Evolutionary conservation across 176 grass and related monocot genomes (phyloP).

Genomic region (Triticum timopheevii): DNA sequence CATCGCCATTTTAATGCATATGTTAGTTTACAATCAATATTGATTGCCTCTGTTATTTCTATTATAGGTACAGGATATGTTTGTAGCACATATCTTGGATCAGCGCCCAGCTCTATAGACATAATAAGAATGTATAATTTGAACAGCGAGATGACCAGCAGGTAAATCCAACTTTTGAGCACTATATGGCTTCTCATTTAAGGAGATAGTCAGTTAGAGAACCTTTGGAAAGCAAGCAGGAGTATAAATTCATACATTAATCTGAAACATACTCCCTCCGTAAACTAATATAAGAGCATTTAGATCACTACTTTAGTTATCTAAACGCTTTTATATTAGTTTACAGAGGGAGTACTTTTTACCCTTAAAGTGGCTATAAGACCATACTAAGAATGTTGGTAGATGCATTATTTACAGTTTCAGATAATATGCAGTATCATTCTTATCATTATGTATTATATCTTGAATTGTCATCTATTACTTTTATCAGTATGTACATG

Average conservation of each 20-base stretch:
- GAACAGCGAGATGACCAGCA: conserved; percentile 52
- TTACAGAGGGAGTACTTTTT: too few relatives aligned
- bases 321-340: too few relatives aligned
- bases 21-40: conserved; percentile 6
- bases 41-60: conserved; percentile 2
- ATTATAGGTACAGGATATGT: conserved; percentile 87
- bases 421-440: not conserved
- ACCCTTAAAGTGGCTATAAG: not conserved
- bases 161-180: conserved; percentile 31
- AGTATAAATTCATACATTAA: not conserved
- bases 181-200: not conserved
- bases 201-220: not conserved
- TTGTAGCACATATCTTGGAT: conserved; percentile 83
- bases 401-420: not conserved
- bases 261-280: not conserved
- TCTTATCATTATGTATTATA: not conserved
- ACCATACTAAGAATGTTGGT: not conserved
- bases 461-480: not conserved
- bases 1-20: not conserved
- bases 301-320: too few relatives aligned
- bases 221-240: not conserved
- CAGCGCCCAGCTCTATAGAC: conserved; percentile 60
- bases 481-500: not conserved
- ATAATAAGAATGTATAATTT: conserved; percentile 96
- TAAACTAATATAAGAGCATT: too few relatives aligned